Evolutionary conservation across 2,329 filamentous ascomycete genomes (phyloP), one percentile per base, ranked within the genome.

Genomic region (Arthroderma uncinatum): DNA sequence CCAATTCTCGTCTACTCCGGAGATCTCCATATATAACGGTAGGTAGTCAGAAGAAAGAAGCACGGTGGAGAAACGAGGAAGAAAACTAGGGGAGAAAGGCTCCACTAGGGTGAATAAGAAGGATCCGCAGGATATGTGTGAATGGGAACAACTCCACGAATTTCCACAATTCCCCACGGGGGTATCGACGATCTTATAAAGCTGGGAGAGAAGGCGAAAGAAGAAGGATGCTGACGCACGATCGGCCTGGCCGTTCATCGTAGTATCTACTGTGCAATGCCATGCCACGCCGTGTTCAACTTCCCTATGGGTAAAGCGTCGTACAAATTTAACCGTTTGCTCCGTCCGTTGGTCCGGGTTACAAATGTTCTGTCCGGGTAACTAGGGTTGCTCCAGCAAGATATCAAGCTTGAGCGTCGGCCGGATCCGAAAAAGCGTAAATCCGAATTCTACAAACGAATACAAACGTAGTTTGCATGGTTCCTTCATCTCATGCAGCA

Each of bases 111-210:
- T 10, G 47, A 50, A 25, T 50, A 33, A 30, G n/a, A 50, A 42
- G 19, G 8, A 47, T 47, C 28, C 25, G 14, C 47, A 16, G 28
- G 6, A 30, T 23, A 19, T 9, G 39, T 42, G 39, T 12, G n/a
- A n/a, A 30, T 33, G 25, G 12, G n/a, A 30, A 19, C 25, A 50
- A n/a, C 14, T 50, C 25, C 47, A 33, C 47, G 9, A 8, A 30
- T 9, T 50, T 19, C 47, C 25, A 25, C 47, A 50, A 30, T 19
- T 50, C 25, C 10, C 47, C 47, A n/a, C 14, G 25, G 47, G 47
- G 12, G n/a, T 10, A 50, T 50, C 47, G 25, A 30, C 47, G 47
- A 50, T 50, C 47, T 50, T 50, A 50, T 50, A 50, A 25, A 50
- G 25, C 4, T 30, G 47, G 25, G 33, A 14, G 33, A 7, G 25